phyloP scores from a whole-genome alignment of 1,139 yeast genomes.

The Nadsonia starkeyi-henricii region DNA sequence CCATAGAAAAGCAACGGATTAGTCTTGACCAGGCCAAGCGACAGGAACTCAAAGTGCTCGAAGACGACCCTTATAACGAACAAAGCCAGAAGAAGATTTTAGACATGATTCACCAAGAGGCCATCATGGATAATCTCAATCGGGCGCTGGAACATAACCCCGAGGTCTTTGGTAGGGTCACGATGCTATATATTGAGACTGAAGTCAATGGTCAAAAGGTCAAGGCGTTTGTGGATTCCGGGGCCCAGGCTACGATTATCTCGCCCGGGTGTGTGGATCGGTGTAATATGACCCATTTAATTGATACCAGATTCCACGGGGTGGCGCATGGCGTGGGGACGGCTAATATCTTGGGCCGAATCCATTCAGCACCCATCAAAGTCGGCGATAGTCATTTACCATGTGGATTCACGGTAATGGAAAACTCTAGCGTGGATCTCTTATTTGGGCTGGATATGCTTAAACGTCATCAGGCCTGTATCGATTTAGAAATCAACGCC shows the following conservation, averaged over 20 bases:
- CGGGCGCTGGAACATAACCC: constrained; percentile 81
- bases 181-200: constrained; percentile 69
- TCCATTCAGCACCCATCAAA: constrained; percentile 78
- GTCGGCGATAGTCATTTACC: constrained; percentile 58
- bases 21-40: constrained; percentile 23
- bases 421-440: constrained; percentile 36
- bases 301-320: constrained; percentile 74
- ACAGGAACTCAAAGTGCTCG: constrained; percentile 38
- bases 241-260: constrained; percentile 84
- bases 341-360: constrained; percentile 62
- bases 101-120: constrained; percentile 58
- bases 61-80: constrained; percentile 59
- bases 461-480: constrained; percentile 70
- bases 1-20: constrained; percentile 22
- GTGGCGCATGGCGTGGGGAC: constrained; percentile 87
- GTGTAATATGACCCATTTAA: constrained; percentile 54
- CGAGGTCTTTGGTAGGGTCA: constrained; percentile 69
- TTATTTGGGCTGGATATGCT: constrained; percentile 64
- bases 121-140: constrained; percentile 62
- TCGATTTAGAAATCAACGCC: constrained; percentile 59
- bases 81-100: constrained; percentile 54
- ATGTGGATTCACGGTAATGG: constrained; percentile 71
- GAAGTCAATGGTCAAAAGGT: constrained; percentile 68
- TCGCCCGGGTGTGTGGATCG: constrained; percentile 63
- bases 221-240: constrained; percentile 91